A percentile compares a stretch with the other conserved stretches of the same genome.
Conservation (phyloP, 495 filamentous ascomycete species). For the Thozetella sp. region DNA sequence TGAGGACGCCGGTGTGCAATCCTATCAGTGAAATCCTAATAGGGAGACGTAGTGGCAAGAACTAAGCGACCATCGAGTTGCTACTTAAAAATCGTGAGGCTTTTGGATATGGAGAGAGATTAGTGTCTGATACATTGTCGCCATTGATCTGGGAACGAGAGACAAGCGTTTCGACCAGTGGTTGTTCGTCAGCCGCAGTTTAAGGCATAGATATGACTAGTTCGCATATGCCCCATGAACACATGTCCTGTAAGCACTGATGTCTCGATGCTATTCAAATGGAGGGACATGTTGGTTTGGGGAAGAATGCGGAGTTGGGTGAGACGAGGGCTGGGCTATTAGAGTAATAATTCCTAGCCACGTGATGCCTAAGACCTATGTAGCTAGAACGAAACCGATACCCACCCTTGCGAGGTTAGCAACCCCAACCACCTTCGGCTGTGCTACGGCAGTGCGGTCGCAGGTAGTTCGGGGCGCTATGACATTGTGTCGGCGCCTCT, state of each 20-base stretch:
- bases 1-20: neutral
- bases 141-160: neutral
- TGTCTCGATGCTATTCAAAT: neutral
- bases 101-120: neutral
- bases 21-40: neutral
- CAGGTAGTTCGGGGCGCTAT: too few relatives aligned
- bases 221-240: neutral
- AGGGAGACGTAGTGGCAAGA: neutral
- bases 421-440: too few relatives aligned
- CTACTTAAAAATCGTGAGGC: neutral
- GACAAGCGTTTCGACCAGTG: neutral
- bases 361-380: too few relatives aligned
- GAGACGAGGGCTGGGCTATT: too few relatives aligned
- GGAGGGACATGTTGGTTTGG: neutral
- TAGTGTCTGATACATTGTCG: neutral
- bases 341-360: too few relatives aligned
- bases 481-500: too few relatives aligned
- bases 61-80: neutral
- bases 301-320: neutral
- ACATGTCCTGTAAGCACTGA: neutral
- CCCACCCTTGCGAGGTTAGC: too few relatives aligned
- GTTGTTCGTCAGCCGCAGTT: neutral
- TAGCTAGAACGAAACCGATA: too few relatives aligned
- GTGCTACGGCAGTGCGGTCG: too few relatives aligned
- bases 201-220: neutral